Conservation (phyloP, 2,329 filamentous ascomycete species). For the Lasiodiplodia theobromae region DNA sequence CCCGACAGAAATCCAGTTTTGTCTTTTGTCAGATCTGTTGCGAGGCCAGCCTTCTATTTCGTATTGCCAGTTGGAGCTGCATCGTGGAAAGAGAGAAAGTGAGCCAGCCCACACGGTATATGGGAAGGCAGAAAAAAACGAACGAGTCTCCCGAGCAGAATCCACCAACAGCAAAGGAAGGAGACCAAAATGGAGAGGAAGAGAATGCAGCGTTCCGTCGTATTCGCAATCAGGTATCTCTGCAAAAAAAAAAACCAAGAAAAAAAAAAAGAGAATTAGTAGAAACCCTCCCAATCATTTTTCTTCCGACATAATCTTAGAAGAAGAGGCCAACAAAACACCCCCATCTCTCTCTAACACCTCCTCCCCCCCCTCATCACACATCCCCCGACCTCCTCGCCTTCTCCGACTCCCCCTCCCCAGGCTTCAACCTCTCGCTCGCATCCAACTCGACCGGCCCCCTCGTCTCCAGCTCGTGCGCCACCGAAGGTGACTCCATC, state of each 20-base stretch:
- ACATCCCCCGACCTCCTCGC: background rate
- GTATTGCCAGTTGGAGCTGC: too few species aligned
- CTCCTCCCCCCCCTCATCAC: background rate
- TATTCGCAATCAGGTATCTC: background rate
- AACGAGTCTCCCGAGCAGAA: background rate
- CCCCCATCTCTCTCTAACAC: background rate
- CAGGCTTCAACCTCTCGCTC: background rate
- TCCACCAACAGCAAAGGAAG: background rate
- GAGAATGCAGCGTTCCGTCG: background rate
- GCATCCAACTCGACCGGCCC: slow-evolving; percentile 7
- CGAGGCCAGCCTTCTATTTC: too few species aligned
- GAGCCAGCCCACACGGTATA: background rate
- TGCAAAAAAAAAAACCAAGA: background rate
- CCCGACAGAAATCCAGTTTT: too few species aligned
- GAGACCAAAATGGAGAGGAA: background rate
- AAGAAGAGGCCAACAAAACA: too few species aligned
- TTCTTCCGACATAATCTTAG: too few species aligned
- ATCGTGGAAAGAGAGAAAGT: background rate
- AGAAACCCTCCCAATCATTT: background rate
- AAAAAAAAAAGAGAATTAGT: background rate
- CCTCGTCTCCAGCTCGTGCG: slow-evolving; percentile 9
- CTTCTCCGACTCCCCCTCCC: background rate
- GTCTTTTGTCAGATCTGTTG: too few species aligned
- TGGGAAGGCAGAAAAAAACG: background rate
- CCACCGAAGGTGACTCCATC: background rate